Evolutionary conservation across 2,329 filamentous ascomycete species (phyloP), one percentile per base, ranked within the genome.

Genomic region (Cladosporium oxysporum): DNA sequence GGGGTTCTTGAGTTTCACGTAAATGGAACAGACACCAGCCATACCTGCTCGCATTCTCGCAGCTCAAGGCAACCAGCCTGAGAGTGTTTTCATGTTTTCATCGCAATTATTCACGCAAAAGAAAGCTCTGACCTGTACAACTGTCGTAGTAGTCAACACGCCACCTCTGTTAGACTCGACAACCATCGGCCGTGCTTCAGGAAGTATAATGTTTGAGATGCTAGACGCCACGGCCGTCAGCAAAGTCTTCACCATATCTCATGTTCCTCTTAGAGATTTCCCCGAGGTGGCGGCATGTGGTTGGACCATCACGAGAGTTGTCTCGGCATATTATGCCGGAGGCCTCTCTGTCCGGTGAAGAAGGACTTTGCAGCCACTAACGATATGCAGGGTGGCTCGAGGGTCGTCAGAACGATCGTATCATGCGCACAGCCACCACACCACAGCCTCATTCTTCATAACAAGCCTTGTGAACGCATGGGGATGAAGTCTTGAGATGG

Each of bases 381-480:
- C 37, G 57, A 41, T 44, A 59, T 59, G 57, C 57, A 59, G 57
- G 57, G 57, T 44, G 35, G 52, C 52, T 55, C 50, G 28, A n/a
- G 50, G 14, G 26, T 53, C 52, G 41, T 47, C n/a, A 47, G n/a
- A 47, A 47, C n/a, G 41, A 55, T 55, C 52, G 52, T 29, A 33
- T 55, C 52, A 55, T 55, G 52, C 52, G 31, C 52, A 55, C 52
- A 55, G 52, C 52, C 52, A 55, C 52, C 28, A 29, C 49, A 55
- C 29, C 28, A 55, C 52, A 33, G 52, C 52, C 28, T 33, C 28
- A 18, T 31, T 21, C 28, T 21, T 33, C 28, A 55, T 12, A 16
- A 21, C 28, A 55, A 21, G n/a, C 41, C 41, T 52, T 23, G 23
- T 23, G 5, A 52, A 5, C 52, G 11, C 16, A 55, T 55, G 28